Base-by-base conservation (phyloP, 441 rosid species). In the Gossypium davidsonii region DNA sequence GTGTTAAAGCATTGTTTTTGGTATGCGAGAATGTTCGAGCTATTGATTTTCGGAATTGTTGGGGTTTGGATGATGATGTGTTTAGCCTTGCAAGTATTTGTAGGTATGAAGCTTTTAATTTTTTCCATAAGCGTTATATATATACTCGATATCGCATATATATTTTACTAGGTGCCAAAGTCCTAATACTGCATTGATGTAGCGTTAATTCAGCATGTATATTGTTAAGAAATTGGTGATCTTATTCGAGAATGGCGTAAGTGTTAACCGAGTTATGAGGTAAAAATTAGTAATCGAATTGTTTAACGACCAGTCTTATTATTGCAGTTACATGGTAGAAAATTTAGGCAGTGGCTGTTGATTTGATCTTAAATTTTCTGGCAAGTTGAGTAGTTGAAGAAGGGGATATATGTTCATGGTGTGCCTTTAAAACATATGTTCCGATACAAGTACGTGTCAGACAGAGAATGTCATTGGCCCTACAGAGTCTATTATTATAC, bases 41-140 rank as follows among this genome's bases (percentile, higher is more conserved):
- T 67, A 81, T 92, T 72, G 81, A 79, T 79, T 63, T 90, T 18
- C 90, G 82, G 62, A 82, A 90, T 73, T 90, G 94, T 79, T 92
- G 94, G 96, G 94, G 96, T 66, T 78, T 92, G 75, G 89, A 84
- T 9, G 87, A 92, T 77, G 91, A 87, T 44, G 77, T 80, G n/a
- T 89, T 92, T 77, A 73, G 83, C 74, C 55, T 78, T 17, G 90
- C 90, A 6, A 79, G 80, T 73, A 59, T 83, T 67, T 92, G 92
- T 81, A 87, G 97, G 95, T 91, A 82, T 67, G 48, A 15, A 42
- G 17, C 3, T 60, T 61, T 5, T 67, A 4, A 11, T 68, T 44
- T 8, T 63, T 60, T 39, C 59, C 23, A 37, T 70, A 20, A 12
- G 61, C 26, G 53, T 34, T n/a, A 8, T 26, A 46, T 58, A 8